These are phyloP conservation scores for Cerrena zonata DNA, from an alignment of 1,284 basidiomycete species.

Conservation along the genomic window DNA sequence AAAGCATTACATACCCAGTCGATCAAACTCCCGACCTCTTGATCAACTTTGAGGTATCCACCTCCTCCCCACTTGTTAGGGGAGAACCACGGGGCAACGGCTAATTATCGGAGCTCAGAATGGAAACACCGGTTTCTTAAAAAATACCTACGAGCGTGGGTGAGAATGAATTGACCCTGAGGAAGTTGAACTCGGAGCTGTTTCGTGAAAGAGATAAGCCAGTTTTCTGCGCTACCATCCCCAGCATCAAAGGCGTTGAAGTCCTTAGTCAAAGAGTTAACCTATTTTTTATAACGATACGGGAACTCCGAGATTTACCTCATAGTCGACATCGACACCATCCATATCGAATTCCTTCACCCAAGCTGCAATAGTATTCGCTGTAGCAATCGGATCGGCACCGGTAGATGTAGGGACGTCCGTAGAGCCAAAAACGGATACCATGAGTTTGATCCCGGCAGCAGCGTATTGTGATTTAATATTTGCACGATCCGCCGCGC, in stretches of 20 bases:
- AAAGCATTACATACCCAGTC: constrained; percentile 29
- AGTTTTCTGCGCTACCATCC: constrained; percentile 34
- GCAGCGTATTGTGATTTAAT: constrained; percentile 38
- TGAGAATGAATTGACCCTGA: constrained; percentile 30
- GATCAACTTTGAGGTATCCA: constrained; percentile 54
- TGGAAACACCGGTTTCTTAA: neutral
- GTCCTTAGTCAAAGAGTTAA: constrained; percentile 32
- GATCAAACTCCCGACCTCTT: constrained; percentile 44
- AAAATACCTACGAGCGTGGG: constrained; percentile 32
- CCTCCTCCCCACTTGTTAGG: constrained; percentile 46
- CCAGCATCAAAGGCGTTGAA: constrained; percentile 39
- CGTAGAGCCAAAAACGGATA: constrained; percentile 46
- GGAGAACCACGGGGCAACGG: constrained; percentile 55
- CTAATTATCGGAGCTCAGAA: constrained; percentile 15
- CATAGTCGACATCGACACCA: constrained; percentile 56
- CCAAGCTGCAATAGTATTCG: constrained; percentile 44
- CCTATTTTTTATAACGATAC: too few relatives aligned
- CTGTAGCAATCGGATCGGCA: constrained; percentile 35
- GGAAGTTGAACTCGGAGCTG: constrained; percentile 32
- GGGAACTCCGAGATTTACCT: constrained; percentile 25
- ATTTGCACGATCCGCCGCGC: constrained; percentile 27
- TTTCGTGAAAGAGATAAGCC: constrained; percentile 41
- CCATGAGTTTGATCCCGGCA: constrained; percentile 44
- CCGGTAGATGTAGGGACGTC: constrained; percentile 44
- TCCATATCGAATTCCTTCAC: constrained; percentile 46